Conservation (phyloP, 305 asterid species). For the Fraxinus floribunda region DNA sequence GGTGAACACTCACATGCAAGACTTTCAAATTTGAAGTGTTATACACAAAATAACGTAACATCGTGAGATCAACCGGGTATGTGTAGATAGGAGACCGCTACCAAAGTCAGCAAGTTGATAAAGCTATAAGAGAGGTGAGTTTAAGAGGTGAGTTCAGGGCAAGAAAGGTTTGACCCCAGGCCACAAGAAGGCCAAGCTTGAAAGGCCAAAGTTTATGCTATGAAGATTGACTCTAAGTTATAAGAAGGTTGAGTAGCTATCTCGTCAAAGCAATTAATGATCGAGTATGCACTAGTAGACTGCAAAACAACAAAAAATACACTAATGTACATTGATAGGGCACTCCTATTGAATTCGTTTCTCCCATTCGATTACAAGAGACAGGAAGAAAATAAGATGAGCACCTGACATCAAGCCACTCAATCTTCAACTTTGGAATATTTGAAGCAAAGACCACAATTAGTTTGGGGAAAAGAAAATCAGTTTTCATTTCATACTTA, state of each 20-base stretch:
- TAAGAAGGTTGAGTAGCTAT: neutral
- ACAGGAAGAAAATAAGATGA: neutral
- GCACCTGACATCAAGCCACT: neutral
- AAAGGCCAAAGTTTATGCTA: neutral
- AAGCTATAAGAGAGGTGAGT: neutral
- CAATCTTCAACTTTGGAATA: neutral
- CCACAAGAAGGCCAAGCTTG: neutral
- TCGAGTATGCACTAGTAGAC: neutral
- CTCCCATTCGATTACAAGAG: neutral
- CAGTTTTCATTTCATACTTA: neutral
- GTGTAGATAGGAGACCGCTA: neutral
- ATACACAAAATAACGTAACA: neutral
- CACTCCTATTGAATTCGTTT: neutral
- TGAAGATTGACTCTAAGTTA: neutral
- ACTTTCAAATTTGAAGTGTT: neutral
- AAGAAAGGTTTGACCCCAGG: neutral
- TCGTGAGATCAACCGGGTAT: neutral
- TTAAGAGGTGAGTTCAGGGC: neutral
- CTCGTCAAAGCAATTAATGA: neutral
- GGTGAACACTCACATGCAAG: neutral
- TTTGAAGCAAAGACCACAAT: neutral
- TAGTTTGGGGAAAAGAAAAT: neutral
- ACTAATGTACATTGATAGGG: neutral
- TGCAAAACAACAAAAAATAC: neutral
- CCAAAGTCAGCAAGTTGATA: neutral